phyloP scores from a whole-genome alignment of 176 grass and related monocot genomes.

The Puya raimondii region DNA sequence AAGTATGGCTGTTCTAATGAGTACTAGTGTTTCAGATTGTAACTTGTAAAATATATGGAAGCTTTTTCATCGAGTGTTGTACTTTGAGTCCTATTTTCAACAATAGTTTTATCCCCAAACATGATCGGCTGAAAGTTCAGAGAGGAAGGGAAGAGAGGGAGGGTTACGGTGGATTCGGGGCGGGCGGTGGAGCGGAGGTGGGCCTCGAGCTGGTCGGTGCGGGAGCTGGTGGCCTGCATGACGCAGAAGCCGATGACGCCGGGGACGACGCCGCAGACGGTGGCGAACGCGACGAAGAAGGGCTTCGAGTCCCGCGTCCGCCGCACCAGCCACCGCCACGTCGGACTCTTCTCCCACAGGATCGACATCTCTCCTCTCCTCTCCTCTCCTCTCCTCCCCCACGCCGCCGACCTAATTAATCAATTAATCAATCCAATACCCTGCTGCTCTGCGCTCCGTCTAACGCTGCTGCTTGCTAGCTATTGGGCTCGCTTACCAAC shows the following conservation, averaged over 20 bases:
- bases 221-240: constrained; percentile 79
- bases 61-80: no score
- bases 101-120: no score
- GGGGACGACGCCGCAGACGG: constrained; percentile 68
- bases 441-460: no score
- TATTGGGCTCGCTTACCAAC: no score
- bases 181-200: constrained; percentile 65
- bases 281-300: constrained; percentile 87
- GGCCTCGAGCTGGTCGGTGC: constrained; percentile 72
- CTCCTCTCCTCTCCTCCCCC: neutral
- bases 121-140: no score
- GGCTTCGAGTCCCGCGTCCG: constrained; percentile 77
- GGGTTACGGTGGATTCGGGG: constrained; percentile 48
- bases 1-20: no score
- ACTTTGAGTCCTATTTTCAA: no score
- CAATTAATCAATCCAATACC: no score
- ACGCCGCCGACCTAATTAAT: no score
- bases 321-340: constrained; percentile 80
- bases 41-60: no score
- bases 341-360: constrained; percentile 89
- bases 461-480: no score
- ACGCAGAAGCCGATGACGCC: constrained; percentile 78
- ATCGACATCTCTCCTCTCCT: constrained; percentile 47
- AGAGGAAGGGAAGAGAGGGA: neutral
- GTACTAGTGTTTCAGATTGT: no score